Conservation (phyloP, 139 green algal species). For the Trebouxia sp. region DNA sequence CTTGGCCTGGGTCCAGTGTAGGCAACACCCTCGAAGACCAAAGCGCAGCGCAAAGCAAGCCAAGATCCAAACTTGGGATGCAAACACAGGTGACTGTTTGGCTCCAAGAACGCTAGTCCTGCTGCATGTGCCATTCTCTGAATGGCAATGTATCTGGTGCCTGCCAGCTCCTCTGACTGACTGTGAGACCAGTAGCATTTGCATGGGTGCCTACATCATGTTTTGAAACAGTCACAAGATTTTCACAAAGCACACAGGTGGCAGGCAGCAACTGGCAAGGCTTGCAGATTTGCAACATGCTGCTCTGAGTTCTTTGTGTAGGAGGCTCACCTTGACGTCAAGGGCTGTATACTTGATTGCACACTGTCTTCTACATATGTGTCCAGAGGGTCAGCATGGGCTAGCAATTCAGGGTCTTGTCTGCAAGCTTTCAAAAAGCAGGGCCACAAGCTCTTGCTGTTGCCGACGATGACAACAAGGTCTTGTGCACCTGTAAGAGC, state of each 20-base stretch:
- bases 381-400: conserved; percentile 39
- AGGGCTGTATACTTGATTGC: not conserved
- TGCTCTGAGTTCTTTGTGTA: too few relatives aligned
- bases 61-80: conserved; percentile 59
- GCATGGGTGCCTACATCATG: conserved; percentile 29
- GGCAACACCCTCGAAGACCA: conserved; percentile 52
- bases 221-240: not conserved
- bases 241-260: not conserved
- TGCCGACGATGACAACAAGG: conserved; percentile 44
- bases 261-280: not conserved
- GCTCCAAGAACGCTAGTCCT: conserved; percentile 47
- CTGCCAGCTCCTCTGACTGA: conserved; percentile 1
- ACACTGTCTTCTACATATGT: conserved; percentile 35
- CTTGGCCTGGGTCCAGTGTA: conserved; percentile 19
- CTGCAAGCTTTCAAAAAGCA: conserved; percentile 36
- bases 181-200: conserved; percentile 39
- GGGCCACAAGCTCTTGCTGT: conserved; percentile 44
- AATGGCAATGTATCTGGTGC: conserved; percentile 33
- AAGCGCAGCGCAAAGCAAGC: conserved; percentile 44
- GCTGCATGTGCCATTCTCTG: conserved; percentile 43
- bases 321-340: not conserved
- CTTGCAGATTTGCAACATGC: too few relatives aligned
- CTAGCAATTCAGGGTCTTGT: conserved; percentile 23
- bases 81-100: conserved; percentile 48
- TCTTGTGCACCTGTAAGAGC: conserved; percentile 16